Evolutionary conservation across 495 filamentous ascomycete genomes (phyloP).

Genomic region (Hypoxylon lienhwacheense): DNA sequence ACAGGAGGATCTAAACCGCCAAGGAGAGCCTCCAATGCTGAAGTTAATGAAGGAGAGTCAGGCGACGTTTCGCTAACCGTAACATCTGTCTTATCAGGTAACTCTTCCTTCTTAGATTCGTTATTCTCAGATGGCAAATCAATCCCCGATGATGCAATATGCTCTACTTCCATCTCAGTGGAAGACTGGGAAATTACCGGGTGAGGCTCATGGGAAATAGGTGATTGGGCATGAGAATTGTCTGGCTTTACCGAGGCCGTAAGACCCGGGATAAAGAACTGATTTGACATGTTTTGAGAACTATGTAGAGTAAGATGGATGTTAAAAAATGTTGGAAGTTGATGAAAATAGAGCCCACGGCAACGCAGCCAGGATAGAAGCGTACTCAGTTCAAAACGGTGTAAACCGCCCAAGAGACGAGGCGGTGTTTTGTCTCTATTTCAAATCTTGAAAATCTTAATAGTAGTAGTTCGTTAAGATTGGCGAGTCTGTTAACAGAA

Average conservation of each 20-base stretch:
- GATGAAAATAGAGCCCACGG: neutral
- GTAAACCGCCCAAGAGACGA: neutral
- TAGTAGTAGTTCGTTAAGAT: neutral
- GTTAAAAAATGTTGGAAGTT: neutral
- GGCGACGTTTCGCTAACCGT: constrained; percentile 26
- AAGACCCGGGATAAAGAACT: constrained; percentile 47
- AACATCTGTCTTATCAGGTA: constrained; percentile 4
- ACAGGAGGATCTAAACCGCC: constrained; percentile 39
- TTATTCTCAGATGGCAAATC: neutral
- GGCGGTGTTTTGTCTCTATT: neutral
- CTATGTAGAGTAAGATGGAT: neutral
- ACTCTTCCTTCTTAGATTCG: constrained; percentile 1
- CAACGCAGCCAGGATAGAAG: too few species aligned
- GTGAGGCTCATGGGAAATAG: constrained; percentile 7
- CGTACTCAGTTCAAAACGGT: neutral
- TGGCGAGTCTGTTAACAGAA: too few species aligned
- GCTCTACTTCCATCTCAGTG: constrained; percentile 22
- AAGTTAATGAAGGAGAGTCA: constrained; percentile 44
- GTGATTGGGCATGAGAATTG: neutral
- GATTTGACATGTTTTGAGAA: constrained; percentile 47
- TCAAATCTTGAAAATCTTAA: neutral
- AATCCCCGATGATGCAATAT: neutral
- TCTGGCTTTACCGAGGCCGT: constrained; percentile 6
- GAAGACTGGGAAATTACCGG: constrained; percentile 13
- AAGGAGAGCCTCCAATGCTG: constrained; percentile 51